Evolutionary conservation across 192 early-diverging fungal genomes (phyloP).

Genomic region (Coemansia sp.): DNA sequence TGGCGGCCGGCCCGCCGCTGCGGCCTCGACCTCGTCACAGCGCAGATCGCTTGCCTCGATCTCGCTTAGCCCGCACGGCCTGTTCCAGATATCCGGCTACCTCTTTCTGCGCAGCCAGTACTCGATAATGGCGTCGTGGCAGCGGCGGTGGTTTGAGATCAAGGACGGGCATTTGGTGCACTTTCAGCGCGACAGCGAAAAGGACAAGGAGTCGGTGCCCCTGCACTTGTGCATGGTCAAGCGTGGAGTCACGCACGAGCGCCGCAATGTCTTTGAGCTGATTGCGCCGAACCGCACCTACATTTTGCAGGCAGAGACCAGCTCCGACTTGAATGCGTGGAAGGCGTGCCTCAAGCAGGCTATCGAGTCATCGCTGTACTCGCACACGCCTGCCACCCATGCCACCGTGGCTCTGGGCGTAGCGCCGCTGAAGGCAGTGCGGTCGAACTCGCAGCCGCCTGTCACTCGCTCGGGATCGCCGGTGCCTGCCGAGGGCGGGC

Average conservation of each 20-base stretch:
- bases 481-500: background rate
- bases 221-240: conserved; percentile 80
- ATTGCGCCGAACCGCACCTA: conserved; percentile 78
- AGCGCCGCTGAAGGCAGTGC: background rate
- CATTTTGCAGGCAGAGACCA: conserved; percentile 76
- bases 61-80: conserved; percentile 41
- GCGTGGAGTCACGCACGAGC: conserved; percentile 62
- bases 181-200: conserved; percentile 61
- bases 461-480: conserved; percentile 6
- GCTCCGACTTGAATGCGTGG: conserved; percentile 75
- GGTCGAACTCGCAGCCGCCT: conserved; percentile 17
- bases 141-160: conserved; percentile 77
- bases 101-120: conserved; percentile 77
- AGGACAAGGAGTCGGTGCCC: conserved; percentile 62
- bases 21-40: background rate
- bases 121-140: conserved; percentile 78
- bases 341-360: conserved; percentile 60
- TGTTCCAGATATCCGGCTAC: conserved; percentile 72
- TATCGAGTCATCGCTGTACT: conserved; percentile 49
- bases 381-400: conserved; percentile 18
- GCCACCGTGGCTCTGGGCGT: background rate
- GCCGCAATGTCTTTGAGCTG: conserved; percentile 81
- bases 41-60: conserved; percentile 44
- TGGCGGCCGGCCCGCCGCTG: background rate
- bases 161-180: conserved; percentile 63